Base-by-base conservation (phyloP, 139 green algal species). In the Asterochloris sp. region DNA sequence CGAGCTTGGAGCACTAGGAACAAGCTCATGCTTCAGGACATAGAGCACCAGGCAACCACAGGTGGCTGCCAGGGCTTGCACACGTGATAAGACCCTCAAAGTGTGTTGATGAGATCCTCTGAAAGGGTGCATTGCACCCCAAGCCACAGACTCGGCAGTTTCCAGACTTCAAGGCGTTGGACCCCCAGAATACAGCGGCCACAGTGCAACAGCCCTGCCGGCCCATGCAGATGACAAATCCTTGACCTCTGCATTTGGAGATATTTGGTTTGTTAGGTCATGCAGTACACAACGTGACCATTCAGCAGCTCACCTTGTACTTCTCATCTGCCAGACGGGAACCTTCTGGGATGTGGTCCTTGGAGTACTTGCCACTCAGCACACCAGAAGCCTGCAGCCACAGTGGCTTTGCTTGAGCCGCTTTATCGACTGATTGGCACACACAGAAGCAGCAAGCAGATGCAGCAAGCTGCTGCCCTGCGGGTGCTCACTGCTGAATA, bases 291-390 rank as follows among this genome's bases (percentile, higher is more conserved):
- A 26, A 71, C 4, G 15, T 67, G 38, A 79, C 26, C 66, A 79
- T 10, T 21, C 16, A 14, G 76, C 61, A 28, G 0, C 82, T 19
- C 47, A 92, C 92, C 90, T 97, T 94, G 87, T 95, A 96, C 14
- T 78, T 73, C 13, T 91, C 87, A 62, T 95, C 24, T 10, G 87
- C 77, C 26, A 98, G 87, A 47, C 94, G 90, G 69, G 77, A 92
- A 71, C 88, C 94, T 24, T 83, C 78, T 0, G 94, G 94, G 11
- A 95, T 80, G 27, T 84, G 79, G 61, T 85, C 89, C 81, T 85
- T 83, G 16, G 73, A 84, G 90, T 98, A 98, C 84, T 98, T 98
- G 75, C 94, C 94, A 14, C 89, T 97, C 9, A 98, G 87, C 54
- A 98, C 68, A 27, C 94, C 94, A 11, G 86, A 95, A 0, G 91